phyloP scores from a whole-genome alignment of 2,329 filamentous ascomycete genomes.

The Ampelomyces quisqualis region DNA sequence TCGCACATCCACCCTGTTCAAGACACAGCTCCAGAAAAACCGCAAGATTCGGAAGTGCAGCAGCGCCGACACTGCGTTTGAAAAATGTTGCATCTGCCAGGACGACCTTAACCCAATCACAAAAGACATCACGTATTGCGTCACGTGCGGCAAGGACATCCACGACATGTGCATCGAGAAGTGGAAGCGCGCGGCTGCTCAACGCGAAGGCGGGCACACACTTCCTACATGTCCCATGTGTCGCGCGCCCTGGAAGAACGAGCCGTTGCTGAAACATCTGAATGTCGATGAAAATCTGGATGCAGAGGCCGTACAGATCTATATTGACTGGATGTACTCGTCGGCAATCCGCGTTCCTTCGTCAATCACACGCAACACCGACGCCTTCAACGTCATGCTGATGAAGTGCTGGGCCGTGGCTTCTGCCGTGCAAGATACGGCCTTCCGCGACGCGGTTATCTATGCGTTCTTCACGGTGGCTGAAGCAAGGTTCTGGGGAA shows the following conservation, averaged over 20 bases:
- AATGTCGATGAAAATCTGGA: constrained; percentile 2
- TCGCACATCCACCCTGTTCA: constrained; percentile 18
- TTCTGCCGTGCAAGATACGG: background rate
- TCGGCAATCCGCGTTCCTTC: background rate
- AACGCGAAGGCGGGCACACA: background rate
- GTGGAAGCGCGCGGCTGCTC: constrained; percentile 1
- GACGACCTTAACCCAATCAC: constrained; percentile 7
- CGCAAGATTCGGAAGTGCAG: constrained; percentile 11
- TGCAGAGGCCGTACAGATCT: constrained; percentile 6
- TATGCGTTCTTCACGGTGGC: background rate
- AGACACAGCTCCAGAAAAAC: constrained; percentile 11
- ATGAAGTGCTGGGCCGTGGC: constrained; percentile 8
- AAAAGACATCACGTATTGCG: constrained; percentile 18
- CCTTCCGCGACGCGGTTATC: constrained; percentile 1
- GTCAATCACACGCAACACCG: background rate
- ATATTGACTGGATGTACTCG: constrained; percentile 20
- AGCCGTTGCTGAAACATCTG: background rate
- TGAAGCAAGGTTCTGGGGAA: background rate
- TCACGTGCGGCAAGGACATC: constrained; percentile 19
- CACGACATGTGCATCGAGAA: constrained; percentile 16
- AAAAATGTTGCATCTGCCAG: constrained; percentile 22
- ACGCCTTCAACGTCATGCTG: constrained; percentile 2
- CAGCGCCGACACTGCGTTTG: constrained; percentile 2
- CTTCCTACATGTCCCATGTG: constrained; percentile 17
- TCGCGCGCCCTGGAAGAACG: constrained; percentile 9